phyloP scores from a whole-genome alignment of 2,329 filamentous ascomycete genomes.

The Annulohypoxylon truncatum region DNA sequence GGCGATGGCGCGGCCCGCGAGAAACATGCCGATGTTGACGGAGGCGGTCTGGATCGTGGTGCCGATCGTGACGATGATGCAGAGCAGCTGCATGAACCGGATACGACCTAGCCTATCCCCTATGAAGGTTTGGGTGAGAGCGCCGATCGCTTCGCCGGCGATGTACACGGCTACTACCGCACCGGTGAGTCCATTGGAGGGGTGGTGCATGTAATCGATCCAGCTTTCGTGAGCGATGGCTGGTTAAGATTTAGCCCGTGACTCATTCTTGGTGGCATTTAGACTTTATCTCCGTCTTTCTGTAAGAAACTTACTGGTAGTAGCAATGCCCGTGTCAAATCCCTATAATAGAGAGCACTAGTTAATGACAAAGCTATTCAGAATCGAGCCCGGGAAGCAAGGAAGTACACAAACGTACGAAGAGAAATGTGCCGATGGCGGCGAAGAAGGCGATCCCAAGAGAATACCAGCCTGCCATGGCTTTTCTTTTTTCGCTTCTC shows the following conservation, averaged over 20 bases:
- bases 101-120: slow-evolving; percentile 65
- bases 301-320: slow-evolving; percentile 60
- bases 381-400: too few species aligned
- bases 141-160: slow-evolving; percentile 67
- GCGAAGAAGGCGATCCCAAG: slow-evolving; percentile 66
- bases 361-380: too few species aligned
- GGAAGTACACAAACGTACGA: too few species aligned
- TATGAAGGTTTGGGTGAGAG: slow-evolving; percentile 63
- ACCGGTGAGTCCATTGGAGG: slow-evolving; percentile 65
- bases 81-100: slow-evolving; percentile 65
- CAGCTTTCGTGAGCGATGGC: slow-evolving; percentile 70
- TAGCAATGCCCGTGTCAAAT: slow-evolving; percentile 70
- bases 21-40: slow-evolving; percentile 66
- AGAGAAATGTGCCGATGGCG: slow-evolving; percentile 69
- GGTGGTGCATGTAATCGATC: slow-evolving; percentile 68
- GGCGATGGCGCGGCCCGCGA: slow-evolving; percentile 61
- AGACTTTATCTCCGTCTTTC: not conserved
- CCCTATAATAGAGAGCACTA: slow-evolving; percentile 55
- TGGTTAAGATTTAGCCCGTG: slow-evolving; percentile 38
- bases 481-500: slow-evolving; percentile 5
- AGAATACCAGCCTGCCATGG: slow-evolving; percentile 54
- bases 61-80: slow-evolving; percentile 65
- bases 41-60: slow-evolving; percentile 65
- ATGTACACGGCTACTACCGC: slow-evolving; percentile 69
- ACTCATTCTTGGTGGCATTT: not conserved